phyloP scores from a whole-genome alignment of 2,329 filamentous ascomycete genomes.

The Sarocladium brachiariae region DNA sequence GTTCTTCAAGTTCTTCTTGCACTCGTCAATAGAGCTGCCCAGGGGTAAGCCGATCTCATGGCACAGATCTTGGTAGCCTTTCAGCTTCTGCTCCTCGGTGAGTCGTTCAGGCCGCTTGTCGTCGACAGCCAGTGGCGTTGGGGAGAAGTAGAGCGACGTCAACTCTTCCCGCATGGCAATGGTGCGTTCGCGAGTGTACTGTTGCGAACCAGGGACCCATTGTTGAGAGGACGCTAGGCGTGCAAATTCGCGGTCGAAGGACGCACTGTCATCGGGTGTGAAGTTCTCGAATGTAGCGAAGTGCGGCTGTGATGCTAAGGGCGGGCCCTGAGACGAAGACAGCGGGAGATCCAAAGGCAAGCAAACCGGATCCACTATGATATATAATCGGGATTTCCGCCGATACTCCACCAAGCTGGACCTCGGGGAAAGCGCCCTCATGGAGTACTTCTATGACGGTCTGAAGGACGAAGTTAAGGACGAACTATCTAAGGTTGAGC shows the following conservation, averaged over 20 bases:
- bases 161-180: slow-evolving; percentile 24
- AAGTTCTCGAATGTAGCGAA: slow-evolving; percentile 24
- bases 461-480: too few species aligned
- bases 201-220: slow-evolving; percentile 22
- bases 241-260: slow-evolving; percentile 24
- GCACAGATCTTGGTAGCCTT: slow-evolving; percentile 21
- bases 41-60: slow-evolving; percentile 19
- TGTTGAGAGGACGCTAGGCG: slow-evolving; percentile 25
- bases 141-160: slow-evolving; percentile 22
- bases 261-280: slow-evolving; percentile 19
- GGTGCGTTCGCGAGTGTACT: slow-evolving; percentile 23
- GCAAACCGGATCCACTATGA: too few species aligned
- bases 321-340: slow-evolving; percentile 4
- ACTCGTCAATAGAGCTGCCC: slow-evolving; percentile 15
- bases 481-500: too few species aligned
- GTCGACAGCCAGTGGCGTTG: slow-evolving; percentile 9
- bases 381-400: too few species aligned
- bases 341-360: background rate
- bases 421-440: too few species aligned
- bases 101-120: slow-evolving; percentile 8
- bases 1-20: slow-evolving; percentile 18
- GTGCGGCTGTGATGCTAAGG: slow-evolving; percentile 22
- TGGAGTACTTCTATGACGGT: too few species aligned
- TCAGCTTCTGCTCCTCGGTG: slow-evolving; percentile 16
- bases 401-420: too few species aligned